A percentile compares a stretch with the other conserved stretches of the same genome.
Conservation (phyloP, 2,329 filamentous ascomycete species). For the Ophiosphaerella herpotricha region DNA sequence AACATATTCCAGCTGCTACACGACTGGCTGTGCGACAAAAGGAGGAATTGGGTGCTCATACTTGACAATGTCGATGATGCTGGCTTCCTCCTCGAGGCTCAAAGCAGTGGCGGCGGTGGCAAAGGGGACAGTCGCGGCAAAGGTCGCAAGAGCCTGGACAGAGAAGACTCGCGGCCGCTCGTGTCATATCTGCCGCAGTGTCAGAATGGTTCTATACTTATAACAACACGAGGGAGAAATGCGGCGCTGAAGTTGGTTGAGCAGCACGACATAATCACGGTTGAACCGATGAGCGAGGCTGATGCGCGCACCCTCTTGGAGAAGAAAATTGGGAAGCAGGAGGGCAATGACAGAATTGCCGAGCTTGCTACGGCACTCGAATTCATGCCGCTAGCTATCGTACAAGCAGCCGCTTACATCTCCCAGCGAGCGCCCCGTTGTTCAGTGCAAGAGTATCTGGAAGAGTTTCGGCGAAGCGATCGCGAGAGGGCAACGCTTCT, state of each 20-base stretch:
- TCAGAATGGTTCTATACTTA: constrained; percentile 39
- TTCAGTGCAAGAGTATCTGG: neutral
- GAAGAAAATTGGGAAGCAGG: constrained; percentile 21
- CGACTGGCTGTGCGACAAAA: neutral
- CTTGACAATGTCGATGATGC: constrained; percentile 1
- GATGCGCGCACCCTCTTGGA: constrained; percentile 26
- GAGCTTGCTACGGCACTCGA: constrained; percentile 24
- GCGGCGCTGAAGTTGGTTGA: constrained; percentile 35
- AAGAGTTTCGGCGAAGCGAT: constrained; percentile 37
- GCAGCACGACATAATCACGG: constrained; percentile 12
- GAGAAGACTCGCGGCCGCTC: neutral
- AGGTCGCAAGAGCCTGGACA: no score
- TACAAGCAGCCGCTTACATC: constrained; percentile 27
- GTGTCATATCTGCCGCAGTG: neutral
- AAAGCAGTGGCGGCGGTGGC: neutral
- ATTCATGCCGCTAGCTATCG: neutral
- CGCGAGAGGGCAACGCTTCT: constrained; percentile 15
- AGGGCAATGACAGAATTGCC: neutral
- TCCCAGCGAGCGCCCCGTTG: constrained; percentile 12
- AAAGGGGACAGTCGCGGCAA: neutral
- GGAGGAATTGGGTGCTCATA: constrained; percentile 3
- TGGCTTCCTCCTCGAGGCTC: neutral
- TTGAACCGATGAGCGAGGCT: constrained; percentile 21
- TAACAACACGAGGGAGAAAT: neutral
- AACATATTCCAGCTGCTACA: no score